Base-by-base conservation (phyloP, 2,329 filamentous ascomycete genomes). In the Aspergillus niger region DNA sequence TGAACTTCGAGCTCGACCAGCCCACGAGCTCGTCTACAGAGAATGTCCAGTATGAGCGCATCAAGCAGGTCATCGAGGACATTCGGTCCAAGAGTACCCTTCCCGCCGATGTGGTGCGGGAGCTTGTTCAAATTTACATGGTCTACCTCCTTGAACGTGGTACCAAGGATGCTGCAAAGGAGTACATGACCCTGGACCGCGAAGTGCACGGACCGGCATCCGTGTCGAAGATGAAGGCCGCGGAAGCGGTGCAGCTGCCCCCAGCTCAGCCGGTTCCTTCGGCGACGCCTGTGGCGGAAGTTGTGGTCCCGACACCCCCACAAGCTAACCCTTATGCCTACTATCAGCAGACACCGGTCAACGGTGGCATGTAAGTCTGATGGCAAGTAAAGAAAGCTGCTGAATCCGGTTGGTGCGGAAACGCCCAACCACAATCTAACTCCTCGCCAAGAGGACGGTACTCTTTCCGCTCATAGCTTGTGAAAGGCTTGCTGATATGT, bases 1-100 rank as follows among this genome's bases (percentile, higher is more conserved):
- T 98, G 57, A 82, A 89, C 60, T 97, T 99, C 71, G 95, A 99
- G 79, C 82, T 96, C 52, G 87, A 91, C 59, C 93, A 97, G 74
- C 89, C 91, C 10, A 89, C 88, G 1, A 88, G 81, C 63, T 78
- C 82, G 1, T 85, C 87, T 53, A 82, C 84, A 2, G 91, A 94
- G 70, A 69, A 81, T 1, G 80, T 86, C 59, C 86, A 92, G 59
- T 86, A 88, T 55, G 82, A 87, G 65, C 89, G 89, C n/a, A 87
- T 98, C 72, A 91, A 91, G 78, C 84, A 88, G 56, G 89, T 97
- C 11, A 87, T 94, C 70, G 85, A 91, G 22, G 86, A 91, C 69
- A 85, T 97, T 69, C 85, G 89, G 36, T 81, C 83, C 51, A 91
- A 89, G 77, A 92, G 90, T 67, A 86, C 85, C 10, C 83, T 98